Evolutionary conservation across 306 rosid species (phyloP).

Genomic region (Pyrus communis): DNA sequence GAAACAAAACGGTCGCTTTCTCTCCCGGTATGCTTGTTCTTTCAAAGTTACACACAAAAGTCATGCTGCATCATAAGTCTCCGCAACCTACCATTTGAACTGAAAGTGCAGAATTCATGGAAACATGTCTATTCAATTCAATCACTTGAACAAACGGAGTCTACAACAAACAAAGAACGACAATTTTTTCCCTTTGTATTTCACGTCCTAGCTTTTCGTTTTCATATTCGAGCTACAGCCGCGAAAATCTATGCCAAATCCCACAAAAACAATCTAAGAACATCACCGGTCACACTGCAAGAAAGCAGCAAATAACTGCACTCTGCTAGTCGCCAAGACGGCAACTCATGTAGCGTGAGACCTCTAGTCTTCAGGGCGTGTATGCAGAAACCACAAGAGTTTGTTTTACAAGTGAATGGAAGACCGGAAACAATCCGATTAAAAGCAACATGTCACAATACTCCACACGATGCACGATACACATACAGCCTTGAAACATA

Average conservation of each 20-base stretch:
- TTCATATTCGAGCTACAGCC: not conserved
- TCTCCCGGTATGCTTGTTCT: not conserved
- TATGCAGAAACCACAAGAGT: slow-evolving; percentile 1
- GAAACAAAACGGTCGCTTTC: not conserved
- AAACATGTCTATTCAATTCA: not conserved
- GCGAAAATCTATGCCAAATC: not conserved
- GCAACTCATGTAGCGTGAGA: slow-evolving; percentile 11
- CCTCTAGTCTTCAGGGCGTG: slow-evolving; percentile 27
- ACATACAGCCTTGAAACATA: slow-evolving; percentile 17
- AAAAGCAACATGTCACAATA: slow-evolving; percentile 6
- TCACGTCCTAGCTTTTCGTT: not conserved
- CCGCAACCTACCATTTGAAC: not conserved
- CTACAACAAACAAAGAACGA: not conserved
- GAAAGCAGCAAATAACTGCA: not conserved
- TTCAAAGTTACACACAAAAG: not conserved
- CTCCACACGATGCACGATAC: slow-evolving; percentile 8
- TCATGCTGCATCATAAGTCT: not conserved
- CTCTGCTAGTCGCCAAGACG: slow-evolving; percentile 12
- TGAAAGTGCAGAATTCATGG: not conserved
- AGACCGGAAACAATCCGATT: not conserved
- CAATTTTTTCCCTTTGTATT: not conserved
- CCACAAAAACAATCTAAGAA: slow-evolving; percentile 7
- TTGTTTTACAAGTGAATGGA: slow-evolving; percentile 4
- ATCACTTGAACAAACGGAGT: not conserved
- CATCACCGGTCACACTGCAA: slow-evolving; percentile 2